Percentiles rank a stretch among this genome's conserved stretches.
These are phyloP conservation scores for Ophiostoma ips DNA, from an alignment of 2,329 filamentous ascomycete species.

Conservation along the genomic window DNA sequence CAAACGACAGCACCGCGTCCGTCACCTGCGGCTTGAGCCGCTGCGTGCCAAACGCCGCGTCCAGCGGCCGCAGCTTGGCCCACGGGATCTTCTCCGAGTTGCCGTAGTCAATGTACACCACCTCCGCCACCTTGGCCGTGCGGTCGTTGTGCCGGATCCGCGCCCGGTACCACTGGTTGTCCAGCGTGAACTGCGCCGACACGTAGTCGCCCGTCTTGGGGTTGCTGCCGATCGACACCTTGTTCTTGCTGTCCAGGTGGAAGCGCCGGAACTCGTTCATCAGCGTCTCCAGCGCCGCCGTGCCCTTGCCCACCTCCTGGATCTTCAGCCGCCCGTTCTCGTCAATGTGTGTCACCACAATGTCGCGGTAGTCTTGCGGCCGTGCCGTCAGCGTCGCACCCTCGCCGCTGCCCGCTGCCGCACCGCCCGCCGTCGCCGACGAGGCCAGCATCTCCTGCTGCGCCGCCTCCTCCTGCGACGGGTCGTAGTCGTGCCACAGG, in stretches of 20 bases:
- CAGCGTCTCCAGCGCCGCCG: constrained; percentile 67
- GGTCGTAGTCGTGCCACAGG: constrained; percentile 90
- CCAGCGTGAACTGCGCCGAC: constrained; percentile 77
- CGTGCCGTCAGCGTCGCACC: constrained; percentile 47
- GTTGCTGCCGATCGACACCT: constrained; percentile 53
- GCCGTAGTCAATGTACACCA: constrained; percentile 91
- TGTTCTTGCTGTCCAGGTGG: constrained; percentile 74
- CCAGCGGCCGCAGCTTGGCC: constrained; percentile 68
- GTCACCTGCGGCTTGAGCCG: constrained; percentile 78
- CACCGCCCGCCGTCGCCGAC: too few relatives aligned
- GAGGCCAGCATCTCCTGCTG: constrained; percentile 39
- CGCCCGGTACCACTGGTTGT: constrained; percentile 90
- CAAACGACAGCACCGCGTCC: constrained; percentile 75
- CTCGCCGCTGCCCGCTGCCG: constrained; percentile 29
- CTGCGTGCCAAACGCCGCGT: constrained; percentile 61
- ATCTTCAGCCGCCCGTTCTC: constrained; percentile 72
- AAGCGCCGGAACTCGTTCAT: constrained; percentile 88
- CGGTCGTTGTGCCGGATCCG: constrained; percentile 87
- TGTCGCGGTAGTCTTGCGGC: constrained; percentile 74
- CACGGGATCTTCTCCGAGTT: constrained; percentile 85
- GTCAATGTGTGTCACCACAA: constrained; percentile 84
- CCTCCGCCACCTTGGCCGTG: constrained; percentile 72
- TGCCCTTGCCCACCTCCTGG: constrained; percentile 79
- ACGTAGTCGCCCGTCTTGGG: constrained; percentile 90
- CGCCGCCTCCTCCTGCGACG: constrained; percentile 60